Evolutionary conservation across 345 rosid genomes (phyloP).

Genomic region (Bretschneidera sinensis): DNA sequence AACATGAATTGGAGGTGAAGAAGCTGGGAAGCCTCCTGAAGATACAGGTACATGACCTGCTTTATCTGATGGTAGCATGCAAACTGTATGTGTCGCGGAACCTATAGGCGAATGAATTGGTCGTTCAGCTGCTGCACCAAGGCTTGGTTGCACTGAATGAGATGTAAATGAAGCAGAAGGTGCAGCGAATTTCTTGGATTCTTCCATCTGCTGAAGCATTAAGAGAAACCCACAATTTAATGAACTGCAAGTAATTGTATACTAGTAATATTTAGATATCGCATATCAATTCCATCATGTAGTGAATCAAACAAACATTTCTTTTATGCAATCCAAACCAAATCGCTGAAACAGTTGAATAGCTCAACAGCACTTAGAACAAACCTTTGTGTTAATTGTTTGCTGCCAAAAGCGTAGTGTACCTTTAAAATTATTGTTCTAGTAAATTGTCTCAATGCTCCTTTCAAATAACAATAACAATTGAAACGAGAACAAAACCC

Average conservation of each 20-base stretch:
- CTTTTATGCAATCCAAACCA: no score
- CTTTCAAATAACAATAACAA: no score
- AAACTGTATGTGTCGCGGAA: constrained; percentile 26
- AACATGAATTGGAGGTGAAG: constrained; percentile 26
- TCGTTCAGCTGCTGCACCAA: constrained; percentile 32
- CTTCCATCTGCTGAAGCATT: constrained; percentile 64
- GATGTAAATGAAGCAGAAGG: constrained; percentile 42
- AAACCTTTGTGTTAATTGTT: no score
- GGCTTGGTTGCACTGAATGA: constrained; percentile 40
- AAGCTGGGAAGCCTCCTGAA: constrained; percentile 39
- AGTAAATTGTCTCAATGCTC: no score
- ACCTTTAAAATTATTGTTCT: no score
- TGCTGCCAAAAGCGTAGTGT: no score
- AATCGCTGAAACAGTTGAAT: not conserved
- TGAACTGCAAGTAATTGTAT: no score
- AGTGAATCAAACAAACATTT: no score
- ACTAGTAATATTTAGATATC: no score
- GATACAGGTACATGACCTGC: constrained; percentile 25
- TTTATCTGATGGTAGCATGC: constrained; percentile 34
- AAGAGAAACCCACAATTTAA: not conserved
- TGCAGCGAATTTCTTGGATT: constrained; percentile 39
- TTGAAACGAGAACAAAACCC: no score
- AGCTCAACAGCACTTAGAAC: not conserved
- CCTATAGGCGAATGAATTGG: constrained; percentile 23
- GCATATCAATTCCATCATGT: no score